Conservation (phyloP, 2,329 filamentous ascomycete genomes). For the Verticillium klebahnii region DNA sequence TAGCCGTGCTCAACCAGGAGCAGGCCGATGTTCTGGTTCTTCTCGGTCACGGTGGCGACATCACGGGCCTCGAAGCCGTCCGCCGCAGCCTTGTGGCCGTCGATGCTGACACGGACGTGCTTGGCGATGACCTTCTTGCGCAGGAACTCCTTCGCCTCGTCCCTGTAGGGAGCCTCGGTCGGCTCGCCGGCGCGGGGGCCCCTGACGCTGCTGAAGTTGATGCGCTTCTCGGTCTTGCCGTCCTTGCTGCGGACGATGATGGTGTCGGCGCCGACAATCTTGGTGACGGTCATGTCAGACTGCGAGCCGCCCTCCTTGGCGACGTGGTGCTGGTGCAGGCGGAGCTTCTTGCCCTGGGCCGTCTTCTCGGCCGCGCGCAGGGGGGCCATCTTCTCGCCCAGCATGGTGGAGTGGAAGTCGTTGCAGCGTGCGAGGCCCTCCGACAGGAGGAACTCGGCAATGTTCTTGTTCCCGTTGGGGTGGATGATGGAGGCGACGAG, state of each 20-base stretch:
- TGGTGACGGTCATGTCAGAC: constrained; percentile 73
- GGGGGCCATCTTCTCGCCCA: constrained; percentile 81
- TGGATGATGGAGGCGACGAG: constrained; percentile 86
- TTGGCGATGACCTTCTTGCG: constrained; percentile 94
- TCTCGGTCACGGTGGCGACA: constrained; percentile 80
- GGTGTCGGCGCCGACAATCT: constrained; percentile 84
- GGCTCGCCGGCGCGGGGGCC: constrained; percentile 87
- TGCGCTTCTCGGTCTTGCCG: constrained; percentile 75
- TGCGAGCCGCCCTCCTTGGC: constrained; percentile 60
- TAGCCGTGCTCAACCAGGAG: constrained; percentile 87
- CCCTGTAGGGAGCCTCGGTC: constrained; percentile 80
- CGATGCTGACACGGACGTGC: constrained; percentile 82
- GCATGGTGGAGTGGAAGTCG: constrained; percentile 90
- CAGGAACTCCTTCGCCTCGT: constrained; percentile 94
- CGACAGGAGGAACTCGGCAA: constrained; percentile 84
- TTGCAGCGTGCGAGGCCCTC: constrained; percentile 89
- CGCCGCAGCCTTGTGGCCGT: constrained; percentile 83
- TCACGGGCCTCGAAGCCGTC: constrained; percentile 94
- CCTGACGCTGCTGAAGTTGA: constrained; percentile 88
- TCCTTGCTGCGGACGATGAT: constrained; percentile 81
- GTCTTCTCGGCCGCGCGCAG: constrained; percentile 83
- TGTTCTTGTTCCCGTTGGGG: constrained; percentile 70
- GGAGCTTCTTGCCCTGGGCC: constrained; percentile 71
- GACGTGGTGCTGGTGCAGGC: constrained; percentile 77
- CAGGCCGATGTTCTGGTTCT: constrained; percentile 83